These are phyloP conservation scores for Scutellaria galericulata DNA, from an alignment of 257 asterid species.

Conservation along the genomic window DNA sequence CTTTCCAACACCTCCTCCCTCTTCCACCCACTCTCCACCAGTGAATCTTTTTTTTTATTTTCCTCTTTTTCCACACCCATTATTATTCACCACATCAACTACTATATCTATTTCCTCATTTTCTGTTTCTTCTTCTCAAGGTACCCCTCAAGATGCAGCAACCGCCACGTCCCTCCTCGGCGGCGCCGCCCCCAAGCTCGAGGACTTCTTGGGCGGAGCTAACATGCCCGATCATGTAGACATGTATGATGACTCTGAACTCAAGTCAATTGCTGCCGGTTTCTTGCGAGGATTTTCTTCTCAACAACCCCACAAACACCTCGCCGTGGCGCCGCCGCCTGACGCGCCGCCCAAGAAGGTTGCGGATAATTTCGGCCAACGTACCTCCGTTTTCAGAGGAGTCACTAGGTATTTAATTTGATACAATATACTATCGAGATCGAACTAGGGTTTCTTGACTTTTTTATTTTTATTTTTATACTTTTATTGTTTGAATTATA, in stretches of 20 bases:
- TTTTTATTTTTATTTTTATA: neutral
- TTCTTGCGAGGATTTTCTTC: slow-evolving; percentile 57
- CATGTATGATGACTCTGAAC: slow-evolving; percentile 62
- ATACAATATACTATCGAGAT: neutral
- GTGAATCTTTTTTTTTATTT: neutral
- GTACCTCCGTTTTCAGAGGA: slow-evolving; percentile 81
- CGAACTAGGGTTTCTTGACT: slow-evolving; percentile 5
- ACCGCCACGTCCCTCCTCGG: slow-evolving; percentile 19
- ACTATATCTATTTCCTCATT: slow-evolving; percentile 1
- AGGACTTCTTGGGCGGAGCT: slow-evolving; percentile 60
- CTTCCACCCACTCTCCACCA: slow-evolving; percentile 44
- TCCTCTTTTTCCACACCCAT: slow-evolving; percentile 29
- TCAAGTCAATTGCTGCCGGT: slow-evolving; percentile 62
- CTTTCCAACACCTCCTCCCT: slow-evolving; percentile 72
- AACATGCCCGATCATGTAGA: slow-evolving; percentile 33
- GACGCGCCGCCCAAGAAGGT: slow-evolving; percentile 63
- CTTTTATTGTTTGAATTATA: neutral
- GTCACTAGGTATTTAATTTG: slow-evolving; percentile 59
- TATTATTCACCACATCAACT: slow-evolving; percentile 32
- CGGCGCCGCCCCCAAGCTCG: slow-evolving; percentile 66
- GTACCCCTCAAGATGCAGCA: slow-evolving; percentile 32
- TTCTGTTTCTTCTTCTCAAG: neutral
- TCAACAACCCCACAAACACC: slow-evolving; percentile 46
- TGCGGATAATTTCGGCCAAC: slow-evolving; percentile 74
- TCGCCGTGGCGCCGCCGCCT: slow-evolving; percentile 40